These are phyloP conservation scores for Xylaria grammica DNA, from an alignment of 495 filamentous ascomycete species.

Conservation along the genomic window DNA sequence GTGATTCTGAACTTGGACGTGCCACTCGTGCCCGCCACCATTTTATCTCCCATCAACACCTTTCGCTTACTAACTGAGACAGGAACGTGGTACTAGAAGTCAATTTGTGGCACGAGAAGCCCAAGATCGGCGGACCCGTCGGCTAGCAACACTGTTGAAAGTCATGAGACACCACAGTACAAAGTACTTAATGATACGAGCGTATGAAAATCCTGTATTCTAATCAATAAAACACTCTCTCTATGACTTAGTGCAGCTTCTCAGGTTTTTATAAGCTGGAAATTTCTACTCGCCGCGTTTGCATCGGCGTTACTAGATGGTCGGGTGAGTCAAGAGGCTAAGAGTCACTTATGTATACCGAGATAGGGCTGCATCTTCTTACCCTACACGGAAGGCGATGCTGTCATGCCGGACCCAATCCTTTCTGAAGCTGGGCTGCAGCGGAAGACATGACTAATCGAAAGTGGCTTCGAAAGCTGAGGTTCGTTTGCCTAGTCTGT, in stretches of 20 bases:
- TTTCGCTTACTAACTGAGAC: not conserved
- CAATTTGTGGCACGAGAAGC: too few relatives aligned
- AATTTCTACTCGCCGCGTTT: too few relatives aligned
- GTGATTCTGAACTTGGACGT: slow-evolving; percentile 17
- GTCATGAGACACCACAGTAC: not conserved
- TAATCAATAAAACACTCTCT: not conserved
- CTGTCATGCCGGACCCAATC: slow-evolving; percentile 1
- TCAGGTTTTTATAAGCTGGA: not conserved
- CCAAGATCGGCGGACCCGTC: slow-evolving; percentile 14
- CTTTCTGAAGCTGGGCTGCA: not conserved
- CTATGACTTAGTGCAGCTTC: not conserved
- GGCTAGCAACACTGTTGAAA: not conserved
- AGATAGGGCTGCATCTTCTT: slow-evolving; percentile 6
- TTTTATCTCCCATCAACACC: not conserved
- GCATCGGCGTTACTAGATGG: not conserved
- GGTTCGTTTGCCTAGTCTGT: too few relatives aligned
- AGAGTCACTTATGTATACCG: slow-evolving; percentile 1
- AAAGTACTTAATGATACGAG: slow-evolving; percentile 1
- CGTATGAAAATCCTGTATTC: not conserved
- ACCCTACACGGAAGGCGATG: slow-evolving; percentile 13
- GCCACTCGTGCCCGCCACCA: not conserved
- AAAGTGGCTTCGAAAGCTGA: too few relatives aligned
- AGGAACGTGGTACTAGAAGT: too few relatives aligned
- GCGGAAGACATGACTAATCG: too few relatives aligned
- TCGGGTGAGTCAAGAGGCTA: slow-evolving; percentile 17